These are phyloP conservation scores for Cercospora nicotianae DNA, from an alignment of 2,329 filamentous ascomycete species.

Conservation along the genomic window DNA sequence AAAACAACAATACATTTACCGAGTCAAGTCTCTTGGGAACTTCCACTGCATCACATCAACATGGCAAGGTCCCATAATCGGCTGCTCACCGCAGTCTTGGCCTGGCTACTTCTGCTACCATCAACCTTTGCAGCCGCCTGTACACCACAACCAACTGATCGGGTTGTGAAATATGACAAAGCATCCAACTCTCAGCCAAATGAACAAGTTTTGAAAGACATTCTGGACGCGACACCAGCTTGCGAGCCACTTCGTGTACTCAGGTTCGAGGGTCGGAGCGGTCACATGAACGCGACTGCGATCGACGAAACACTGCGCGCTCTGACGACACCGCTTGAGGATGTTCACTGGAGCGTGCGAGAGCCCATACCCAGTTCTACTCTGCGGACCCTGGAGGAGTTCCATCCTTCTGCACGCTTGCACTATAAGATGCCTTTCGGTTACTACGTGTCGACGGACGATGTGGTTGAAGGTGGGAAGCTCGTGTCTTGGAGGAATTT, in stretches of 20 bases:
- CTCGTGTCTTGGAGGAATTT: background rate
- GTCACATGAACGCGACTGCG: background rate
- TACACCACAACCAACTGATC: background rate
- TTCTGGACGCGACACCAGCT: background rate
- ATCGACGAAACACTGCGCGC: background rate
- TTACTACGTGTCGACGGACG: background rate
- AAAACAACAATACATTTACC: background rate
- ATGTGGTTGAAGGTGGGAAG: background rate
- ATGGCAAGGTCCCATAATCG: background rate
- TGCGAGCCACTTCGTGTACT: background rate
- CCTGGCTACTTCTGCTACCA: background rate
- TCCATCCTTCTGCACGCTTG: background rate
- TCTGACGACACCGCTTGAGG: background rate
- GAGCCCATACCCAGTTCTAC: background rate
- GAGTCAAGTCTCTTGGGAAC: background rate
- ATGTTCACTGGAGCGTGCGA: background rate
- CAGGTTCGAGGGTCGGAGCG: background rate
- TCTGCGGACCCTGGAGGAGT: background rate
- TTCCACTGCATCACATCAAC: background rate
- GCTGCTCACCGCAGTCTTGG: background rate
- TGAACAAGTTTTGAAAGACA: background rate
- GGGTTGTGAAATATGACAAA: background rate
- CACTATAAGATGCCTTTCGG: background rate
- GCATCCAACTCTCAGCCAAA: background rate
- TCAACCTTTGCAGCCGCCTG: background rate